phyloP scores from a whole-genome alignment of 108 stramenopile species.

The Aurantiochytrium sp. region DNA sequence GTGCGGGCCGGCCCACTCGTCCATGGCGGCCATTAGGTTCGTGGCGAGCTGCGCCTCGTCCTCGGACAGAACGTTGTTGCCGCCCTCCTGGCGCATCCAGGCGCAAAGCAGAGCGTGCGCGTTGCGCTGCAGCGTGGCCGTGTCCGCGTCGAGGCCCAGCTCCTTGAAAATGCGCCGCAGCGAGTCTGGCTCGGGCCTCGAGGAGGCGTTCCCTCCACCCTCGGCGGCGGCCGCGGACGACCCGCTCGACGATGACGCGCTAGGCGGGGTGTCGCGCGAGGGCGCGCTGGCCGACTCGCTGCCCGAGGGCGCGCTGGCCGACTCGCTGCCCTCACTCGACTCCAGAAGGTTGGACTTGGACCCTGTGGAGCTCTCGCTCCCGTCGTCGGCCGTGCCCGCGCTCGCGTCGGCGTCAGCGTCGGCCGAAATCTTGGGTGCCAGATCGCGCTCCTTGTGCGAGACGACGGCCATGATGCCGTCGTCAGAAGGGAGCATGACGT shows the following conservation, averaged over 20 bases:
- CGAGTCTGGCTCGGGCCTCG: background rate
- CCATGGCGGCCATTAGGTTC: background rate
- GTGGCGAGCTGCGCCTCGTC: background rate
- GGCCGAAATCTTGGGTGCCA: no score
- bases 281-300: no score
- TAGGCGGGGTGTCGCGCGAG: no score
- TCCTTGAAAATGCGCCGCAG: slow-evolving; percentile 6
- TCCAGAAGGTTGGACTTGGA: background rate
- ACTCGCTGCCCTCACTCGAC: no score
- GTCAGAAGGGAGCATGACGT: background rate
- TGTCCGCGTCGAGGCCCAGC: background rate
- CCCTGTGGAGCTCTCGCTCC: background rate
- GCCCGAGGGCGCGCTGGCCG: no score
- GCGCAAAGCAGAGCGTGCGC: background rate
- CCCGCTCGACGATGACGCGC: no score
- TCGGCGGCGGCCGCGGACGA: no score
- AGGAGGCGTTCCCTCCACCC: no score
- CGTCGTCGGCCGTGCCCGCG: background rate
- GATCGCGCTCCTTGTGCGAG: background rate
- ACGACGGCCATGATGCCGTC: background rate
- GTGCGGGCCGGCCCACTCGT: background rate
- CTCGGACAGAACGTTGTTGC: background rate
- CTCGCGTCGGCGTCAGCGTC: background rate
- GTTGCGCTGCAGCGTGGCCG: background rate
- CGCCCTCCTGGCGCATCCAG: background rate